Evolutionary conservation across 768 basidiomycete genomes (phyloP).

Genomic region (Podaxis rugospora): DNA sequence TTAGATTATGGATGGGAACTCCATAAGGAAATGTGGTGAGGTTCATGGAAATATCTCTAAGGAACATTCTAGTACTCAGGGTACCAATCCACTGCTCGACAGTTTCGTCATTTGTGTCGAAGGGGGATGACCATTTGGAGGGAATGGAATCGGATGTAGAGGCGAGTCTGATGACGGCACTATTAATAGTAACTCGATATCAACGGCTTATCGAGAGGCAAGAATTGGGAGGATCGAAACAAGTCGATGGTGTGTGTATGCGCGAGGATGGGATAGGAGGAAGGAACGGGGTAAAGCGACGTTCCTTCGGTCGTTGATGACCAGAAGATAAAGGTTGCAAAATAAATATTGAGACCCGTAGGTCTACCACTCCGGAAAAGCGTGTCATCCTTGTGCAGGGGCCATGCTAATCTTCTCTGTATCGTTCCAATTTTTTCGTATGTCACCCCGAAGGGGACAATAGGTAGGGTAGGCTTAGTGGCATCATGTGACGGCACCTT

Average conservation of each 20-base stretch:
- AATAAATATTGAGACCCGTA: slow-evolving; percentile 56
- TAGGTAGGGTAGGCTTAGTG: neutral
- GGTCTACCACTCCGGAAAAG: slow-evolving; percentile 89
- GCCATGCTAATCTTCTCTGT: slow-evolving; percentile 99
- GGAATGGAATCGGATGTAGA: too few relatives aligned
- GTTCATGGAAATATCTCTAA: neutral
- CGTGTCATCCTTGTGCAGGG: slow-evolving; percentile 99
- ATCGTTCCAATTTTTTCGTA: slow-evolving; percentile 99
- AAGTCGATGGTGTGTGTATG: too few relatives aligned
- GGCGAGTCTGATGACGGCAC: too few relatives aligned
- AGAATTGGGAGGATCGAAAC: too few relatives aligned
- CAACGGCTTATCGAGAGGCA: too few relatives aligned
- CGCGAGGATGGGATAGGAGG: neutral
- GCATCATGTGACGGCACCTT: neutral
- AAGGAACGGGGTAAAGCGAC: too few relatives aligned
- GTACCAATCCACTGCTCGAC: neutral
- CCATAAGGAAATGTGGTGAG: neutral
- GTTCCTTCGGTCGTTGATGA: too few relatives aligned
- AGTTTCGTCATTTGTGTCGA: neutral
- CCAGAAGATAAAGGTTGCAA: slow-evolving; percentile 13
- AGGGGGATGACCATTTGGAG: too few relatives aligned
- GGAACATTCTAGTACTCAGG: neutral
- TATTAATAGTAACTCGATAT: too few relatives aligned
- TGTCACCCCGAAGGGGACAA: slow-evolving; percentile 89
- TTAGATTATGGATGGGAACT: neutral